Conservation (phyloP, 768 basidiomycete species). For the Suillus subaureus region DNA sequence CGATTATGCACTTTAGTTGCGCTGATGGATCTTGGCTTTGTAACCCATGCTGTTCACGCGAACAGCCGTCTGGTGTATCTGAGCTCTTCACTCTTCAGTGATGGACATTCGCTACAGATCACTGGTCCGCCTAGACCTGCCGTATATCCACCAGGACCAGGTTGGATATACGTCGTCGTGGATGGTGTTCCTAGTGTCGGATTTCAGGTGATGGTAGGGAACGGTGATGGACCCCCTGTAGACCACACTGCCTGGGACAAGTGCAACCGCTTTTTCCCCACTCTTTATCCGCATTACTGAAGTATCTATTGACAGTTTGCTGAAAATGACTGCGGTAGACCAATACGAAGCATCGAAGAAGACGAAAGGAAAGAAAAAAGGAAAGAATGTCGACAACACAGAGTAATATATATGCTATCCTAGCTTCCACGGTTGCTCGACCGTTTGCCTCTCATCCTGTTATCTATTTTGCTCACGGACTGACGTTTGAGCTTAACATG, state of each 20-base stretch:
- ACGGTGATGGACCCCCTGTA: slow-evolving; percentile 60
- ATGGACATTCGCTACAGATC: slow-evolving; percentile 52
- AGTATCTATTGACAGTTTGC: slow-evolving; percentile 39
- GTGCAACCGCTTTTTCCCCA: slow-evolving; percentile 39
- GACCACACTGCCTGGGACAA: slow-evolving; percentile 57
- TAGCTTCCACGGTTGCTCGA: not conserved
- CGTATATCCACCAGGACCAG: slow-evolving; percentile 82
- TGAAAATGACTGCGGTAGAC: slow-evolving; percentile 49
- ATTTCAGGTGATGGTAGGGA: slow-evolving; percentile 66
- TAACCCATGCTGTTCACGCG: slow-evolving; percentile 76
- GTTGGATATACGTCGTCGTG: slow-evolving; percentile 69
- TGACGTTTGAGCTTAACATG: not conserved
- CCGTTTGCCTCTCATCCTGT: slow-evolving; percentile 5
- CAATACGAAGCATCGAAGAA: slow-evolving; percentile 48
- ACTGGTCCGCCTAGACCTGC: slow-evolving; percentile 62
- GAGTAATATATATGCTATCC: slow-evolving; percentile 14
- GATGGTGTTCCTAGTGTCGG: slow-evolving; percentile 69
- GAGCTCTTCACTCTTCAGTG: slow-evolving; percentile 42
- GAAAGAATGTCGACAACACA: slow-evolving; percentile 16
- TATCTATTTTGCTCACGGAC: slow-evolving; percentile 6
- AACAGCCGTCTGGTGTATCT: slow-evolving; percentile 80
- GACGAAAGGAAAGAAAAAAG: slow-evolving; percentile 18
- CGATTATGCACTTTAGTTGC: slow-evolving; percentile 47
- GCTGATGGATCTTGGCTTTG: slow-evolving; percentile 81
- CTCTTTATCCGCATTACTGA: not conserved